Evolutionary conservation across 768 basidiomycete species (phyloP).

Genomic region (Daedalea quercina): DNA sequence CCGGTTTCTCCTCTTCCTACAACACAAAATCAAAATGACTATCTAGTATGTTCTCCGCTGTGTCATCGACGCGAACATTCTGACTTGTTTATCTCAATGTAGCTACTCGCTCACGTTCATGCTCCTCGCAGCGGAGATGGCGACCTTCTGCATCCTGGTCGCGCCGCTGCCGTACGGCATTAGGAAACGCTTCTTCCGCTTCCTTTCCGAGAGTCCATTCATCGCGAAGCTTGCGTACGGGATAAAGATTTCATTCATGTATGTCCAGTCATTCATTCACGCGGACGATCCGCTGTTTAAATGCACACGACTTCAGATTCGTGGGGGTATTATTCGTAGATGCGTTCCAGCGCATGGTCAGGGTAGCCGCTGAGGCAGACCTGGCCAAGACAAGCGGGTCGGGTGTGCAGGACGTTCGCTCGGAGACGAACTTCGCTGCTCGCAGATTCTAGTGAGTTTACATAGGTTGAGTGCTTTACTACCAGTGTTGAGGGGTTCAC

Average conservation of each 20-base stretch:
- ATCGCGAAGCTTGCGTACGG: slow-evolving; percentile 86
- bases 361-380: slow-evolving; percentile 66
- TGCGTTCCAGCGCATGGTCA: slow-evolving; percentile 89
- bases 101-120: slow-evolving; percentile 79
- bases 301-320: slow-evolving; percentile 41
- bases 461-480: background rate
- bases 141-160: slow-evolving; percentile 79
- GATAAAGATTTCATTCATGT: slow-evolving; percentile 94
- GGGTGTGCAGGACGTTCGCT: slow-evolving; percentile 53
- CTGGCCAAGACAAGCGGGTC: slow-evolving; percentile 49
- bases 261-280: background rate
- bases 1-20: background rate
- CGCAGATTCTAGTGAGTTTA: slow-evolving; percentile 83
- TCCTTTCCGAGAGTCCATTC: slow-evolving; percentile 59
- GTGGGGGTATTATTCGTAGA: slow-evolving; percentile 85
- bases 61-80: too few species aligned
- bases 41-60: slow-evolving; percentile 31
- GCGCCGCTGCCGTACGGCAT: slow-evolving; percentile 76
- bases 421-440: slow-evolving; percentile 85
- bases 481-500: background rate
- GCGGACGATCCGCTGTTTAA: background rate
- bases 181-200: slow-evolving; percentile 64
- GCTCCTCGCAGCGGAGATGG: slow-evolving; percentile 81
- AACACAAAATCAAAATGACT: slow-evolving; percentile 31
- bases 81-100: too few species aligned